These are phyloP conservation scores for Penicillium palitans DNA, from an alignment of 2,329 filamentous ascomycete species.

Conservation along the genomic window DNA sequence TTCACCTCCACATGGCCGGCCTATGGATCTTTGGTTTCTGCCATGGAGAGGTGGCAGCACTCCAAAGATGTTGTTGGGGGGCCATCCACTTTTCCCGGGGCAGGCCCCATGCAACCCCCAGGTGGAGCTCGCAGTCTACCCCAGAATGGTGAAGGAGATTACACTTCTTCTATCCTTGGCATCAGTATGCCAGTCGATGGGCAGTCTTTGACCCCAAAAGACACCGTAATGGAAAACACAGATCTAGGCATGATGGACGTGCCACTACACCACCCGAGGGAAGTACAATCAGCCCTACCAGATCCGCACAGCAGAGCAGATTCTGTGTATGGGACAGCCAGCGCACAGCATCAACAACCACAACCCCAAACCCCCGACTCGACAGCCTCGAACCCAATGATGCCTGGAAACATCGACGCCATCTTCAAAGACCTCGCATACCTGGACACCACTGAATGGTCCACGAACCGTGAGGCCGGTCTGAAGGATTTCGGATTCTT, in stretches of 20 bases:
- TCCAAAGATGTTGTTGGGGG: conserved; percentile 18
- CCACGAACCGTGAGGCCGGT: conserved; percentile 42
- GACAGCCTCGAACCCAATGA: conserved; percentile 29
- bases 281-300: conserved; percentile 11
- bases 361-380: conserved; percentile 39
- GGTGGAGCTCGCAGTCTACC: conserved; percentile 10
- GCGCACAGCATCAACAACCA: conserved; percentile 22
- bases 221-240: conserved; percentile 31
- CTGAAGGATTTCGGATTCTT: conserved; percentile 47
- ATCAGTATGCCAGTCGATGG: conserved; percentile 36
- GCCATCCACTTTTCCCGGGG: conserved; percentile 10
- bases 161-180: conserved; percentile 33
- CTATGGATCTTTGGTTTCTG: conserved; percentile 33
- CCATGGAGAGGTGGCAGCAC: conserved; percentile 32
- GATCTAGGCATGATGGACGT: conserved; percentile 30
- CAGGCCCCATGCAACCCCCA: conserved; percentile 14
- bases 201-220: conserved; percentile 36
- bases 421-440: conserved; percentile 50
- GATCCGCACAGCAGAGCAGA: conserved; percentile 26
- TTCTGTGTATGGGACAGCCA: conserved; percentile 17
- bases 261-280: conserved; percentile 19
- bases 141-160: conserved; percentile 22
- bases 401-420: conserved; percentile 39
- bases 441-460: conserved; percentile 48
- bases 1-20: conserved; percentile 37